These are phyloP conservation scores for Puccinia polysora DNA, from an alignment of 1,284 basidiomycete genomes.

Conservation along the genomic window DNA sequence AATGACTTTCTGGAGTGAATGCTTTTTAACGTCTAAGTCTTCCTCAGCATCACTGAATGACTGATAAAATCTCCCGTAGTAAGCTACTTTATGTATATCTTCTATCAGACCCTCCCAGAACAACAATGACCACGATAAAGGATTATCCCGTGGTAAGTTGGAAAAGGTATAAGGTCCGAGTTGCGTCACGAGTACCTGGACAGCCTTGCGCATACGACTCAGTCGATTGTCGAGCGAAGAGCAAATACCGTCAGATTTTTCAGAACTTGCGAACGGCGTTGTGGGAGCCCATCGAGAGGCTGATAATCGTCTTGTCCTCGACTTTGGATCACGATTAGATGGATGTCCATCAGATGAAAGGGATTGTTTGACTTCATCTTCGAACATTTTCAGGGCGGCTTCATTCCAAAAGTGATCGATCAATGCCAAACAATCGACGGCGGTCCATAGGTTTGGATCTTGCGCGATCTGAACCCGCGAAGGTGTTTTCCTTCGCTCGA, in stretches of 20 bases:
- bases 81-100: conserved; percentile 12
- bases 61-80: conserved; percentile 11
- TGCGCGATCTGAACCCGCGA: conserved; percentile 8
- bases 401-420: conserved; percentile 37
- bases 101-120: conserved; percentile 38
- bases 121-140: conserved; percentile 19
- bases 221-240: background rate
- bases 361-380: conserved; percentile 10
- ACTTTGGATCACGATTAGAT: conserved; percentile 6
- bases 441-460: conserved; percentile 20
- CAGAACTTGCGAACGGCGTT: conserved; percentile 3
- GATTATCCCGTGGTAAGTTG: conserved; percentile 25
- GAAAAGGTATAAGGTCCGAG: conserved; percentile 2
- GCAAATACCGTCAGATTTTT: background rate
- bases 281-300: conserved; percentile 23
- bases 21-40: background rate
- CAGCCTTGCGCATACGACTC: conserved; percentile 15
- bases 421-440: conserved; percentile 18
- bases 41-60: background rate
- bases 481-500: conserved; percentile 2
- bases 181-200: conserved; percentile 24
- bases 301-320: background rate
- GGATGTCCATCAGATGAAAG: background rate
- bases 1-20: conserved; percentile 5
- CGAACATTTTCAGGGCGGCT: conserved; percentile 13